A percentile compares a stretch with the other conserved stretches of the same genome.
These are phyloP conservation scores for Colletotrichum kahawae DNA, from an alignment of 2,329 filamentous ascomycete species.

Conservation along the genomic window DNA sequence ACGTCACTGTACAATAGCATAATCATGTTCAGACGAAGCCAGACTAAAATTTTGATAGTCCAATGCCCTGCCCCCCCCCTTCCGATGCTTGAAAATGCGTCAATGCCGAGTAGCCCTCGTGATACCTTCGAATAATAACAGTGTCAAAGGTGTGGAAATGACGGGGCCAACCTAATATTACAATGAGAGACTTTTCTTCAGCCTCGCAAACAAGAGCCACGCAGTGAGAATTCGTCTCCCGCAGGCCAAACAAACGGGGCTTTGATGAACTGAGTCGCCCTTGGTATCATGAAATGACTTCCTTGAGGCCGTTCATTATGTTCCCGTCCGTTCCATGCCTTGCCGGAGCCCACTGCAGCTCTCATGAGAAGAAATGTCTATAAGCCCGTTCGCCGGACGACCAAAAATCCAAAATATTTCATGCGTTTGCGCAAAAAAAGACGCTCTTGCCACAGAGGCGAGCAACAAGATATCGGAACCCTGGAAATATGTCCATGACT, in stretches of 20 bases:
- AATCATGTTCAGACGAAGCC: conserved; percentile 21
- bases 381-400: conserved; percentile 4
- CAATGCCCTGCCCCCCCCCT: background rate
- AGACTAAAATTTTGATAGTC: conserved; percentile 1
- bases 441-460: conserved; percentile 6
- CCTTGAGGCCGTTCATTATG: conserved; percentile 6
- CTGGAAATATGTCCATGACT: conserved; percentile 3
- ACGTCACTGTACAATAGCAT: conserved; percentile 13
- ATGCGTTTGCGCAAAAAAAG: background rate
- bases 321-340: background rate
- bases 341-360: conserved; percentile 2
- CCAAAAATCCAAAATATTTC: background rate
- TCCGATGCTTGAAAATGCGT: background rate
- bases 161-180: conserved; percentile 9
- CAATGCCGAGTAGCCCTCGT: background rate
- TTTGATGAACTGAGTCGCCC: background rate
- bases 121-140: background rate
- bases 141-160: background rate
- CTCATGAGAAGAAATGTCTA: conserved; percentile 1
- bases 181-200: background rate
- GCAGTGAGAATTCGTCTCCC: background rate
- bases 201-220: conserved; percentile 4
- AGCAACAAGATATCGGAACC: background rate
- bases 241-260: background rate
- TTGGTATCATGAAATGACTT: conserved; percentile 1